Conservation (phyloP, 2,329 filamentous ascomycete genomes). For the Chaetomium sp. region DNA sequence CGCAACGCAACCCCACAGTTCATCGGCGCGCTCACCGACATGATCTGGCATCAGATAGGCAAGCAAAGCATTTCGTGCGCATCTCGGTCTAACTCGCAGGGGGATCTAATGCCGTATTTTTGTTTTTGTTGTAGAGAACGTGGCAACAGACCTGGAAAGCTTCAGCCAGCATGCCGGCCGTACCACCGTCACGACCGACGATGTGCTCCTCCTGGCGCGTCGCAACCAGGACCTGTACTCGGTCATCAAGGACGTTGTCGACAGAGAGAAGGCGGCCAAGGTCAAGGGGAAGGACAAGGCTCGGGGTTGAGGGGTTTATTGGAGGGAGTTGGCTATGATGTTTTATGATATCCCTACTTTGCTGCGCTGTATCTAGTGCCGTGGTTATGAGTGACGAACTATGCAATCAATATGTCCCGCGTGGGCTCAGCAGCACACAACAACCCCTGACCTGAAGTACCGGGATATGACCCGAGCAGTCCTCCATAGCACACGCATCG, state of each 20-base stretch:
- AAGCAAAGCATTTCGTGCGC: slow-evolving; percentile 32
- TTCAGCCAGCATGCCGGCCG: slow-evolving; percentile 76
- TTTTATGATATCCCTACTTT: not conserved
- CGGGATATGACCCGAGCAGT: not conserved
- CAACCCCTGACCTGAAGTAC: not conserved
- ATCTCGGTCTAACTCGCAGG: not conserved
- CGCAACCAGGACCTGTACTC: slow-evolving; percentile 83
- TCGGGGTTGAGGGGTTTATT: slow-evolving; percentile 34
- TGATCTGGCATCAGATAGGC: slow-evolving; percentile 88
- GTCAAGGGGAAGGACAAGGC: slow-evolving; percentile 42
- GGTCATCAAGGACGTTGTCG: slow-evolving; percentile 71
- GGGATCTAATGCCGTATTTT: not conserved
- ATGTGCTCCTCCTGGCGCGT: slow-evolving; percentile 83
- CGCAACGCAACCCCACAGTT: slow-evolving; percentile 91
- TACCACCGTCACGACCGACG: slow-evolving; percentile 76
- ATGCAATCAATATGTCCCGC: not conserved
- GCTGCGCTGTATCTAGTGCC: not conserved
- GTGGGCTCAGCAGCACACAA: not conserved
- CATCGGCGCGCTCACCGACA: slow-evolving; percentile 81
- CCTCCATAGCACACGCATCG: not conserved
- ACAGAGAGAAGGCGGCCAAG: slow-evolving; percentile 55
- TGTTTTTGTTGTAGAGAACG: slow-evolving; percentile 48
- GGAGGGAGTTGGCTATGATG: not conserved
- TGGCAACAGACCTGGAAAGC: slow-evolving; percentile 59
- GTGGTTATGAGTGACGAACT: slow-evolving; percentile 7